phyloP scores from a whole-genome alignment of 2,329 filamentous ascomycete genomes.

The Sporothrix protearum region DNA sequence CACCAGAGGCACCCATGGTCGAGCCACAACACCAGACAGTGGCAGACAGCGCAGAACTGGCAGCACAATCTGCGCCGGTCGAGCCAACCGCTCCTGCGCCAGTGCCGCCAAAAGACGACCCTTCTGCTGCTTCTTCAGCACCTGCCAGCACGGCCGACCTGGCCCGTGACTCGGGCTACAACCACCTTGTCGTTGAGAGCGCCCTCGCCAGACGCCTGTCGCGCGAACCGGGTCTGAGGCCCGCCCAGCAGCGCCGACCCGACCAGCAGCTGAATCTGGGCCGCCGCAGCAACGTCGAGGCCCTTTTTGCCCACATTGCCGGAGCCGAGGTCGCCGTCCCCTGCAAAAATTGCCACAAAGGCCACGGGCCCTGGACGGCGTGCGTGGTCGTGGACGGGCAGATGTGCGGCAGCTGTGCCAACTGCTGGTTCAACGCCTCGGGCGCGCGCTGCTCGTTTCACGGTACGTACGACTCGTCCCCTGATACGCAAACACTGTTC shows the following conservation, averaged over 20 bases:
- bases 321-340: slow-evolving; percentile 47
- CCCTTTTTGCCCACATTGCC: slow-evolving; percentile 55
- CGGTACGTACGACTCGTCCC: slow-evolving; percentile 50
- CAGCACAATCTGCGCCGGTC: not conserved
- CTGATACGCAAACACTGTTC: not conserved
- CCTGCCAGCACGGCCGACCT: slow-evolving; percentile 46
- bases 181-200: slow-evolving; percentile 49
- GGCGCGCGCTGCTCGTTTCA: slow-evolving; percentile 59
- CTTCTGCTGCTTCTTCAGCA: slow-evolving; percentile 22
- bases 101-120: not conserved
- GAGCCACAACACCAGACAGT: not conserved
- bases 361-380: slow-evolving; percentile 56
- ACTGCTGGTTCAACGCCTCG: slow-evolving; percentile 62
- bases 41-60: not conserved
- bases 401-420: slow-evolving; percentile 60
- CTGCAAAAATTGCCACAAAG: slow-evolving; percentile 60
- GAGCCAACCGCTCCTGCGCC: slow-evolving; percentile 25
- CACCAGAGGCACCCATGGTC: not conserved
- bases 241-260: slow-evolving; percentile 51
- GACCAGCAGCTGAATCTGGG: slow-evolving; percentile 54
- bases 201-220: slow-evolving; percentile 54
- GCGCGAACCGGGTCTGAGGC: slow-evolving; percentile 46
- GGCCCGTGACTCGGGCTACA: slow-evolving; percentile 47
- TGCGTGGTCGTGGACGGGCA: slow-evolving; percentile 59
- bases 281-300: slow-evolving; percentile 59